A percentile compares a stretch with the other conserved stretches of the same genome.
Evolutionary conservation across 1,284 basidiomycete species (phyloP).

Genomic region (Grifola frondosa): DNA sequence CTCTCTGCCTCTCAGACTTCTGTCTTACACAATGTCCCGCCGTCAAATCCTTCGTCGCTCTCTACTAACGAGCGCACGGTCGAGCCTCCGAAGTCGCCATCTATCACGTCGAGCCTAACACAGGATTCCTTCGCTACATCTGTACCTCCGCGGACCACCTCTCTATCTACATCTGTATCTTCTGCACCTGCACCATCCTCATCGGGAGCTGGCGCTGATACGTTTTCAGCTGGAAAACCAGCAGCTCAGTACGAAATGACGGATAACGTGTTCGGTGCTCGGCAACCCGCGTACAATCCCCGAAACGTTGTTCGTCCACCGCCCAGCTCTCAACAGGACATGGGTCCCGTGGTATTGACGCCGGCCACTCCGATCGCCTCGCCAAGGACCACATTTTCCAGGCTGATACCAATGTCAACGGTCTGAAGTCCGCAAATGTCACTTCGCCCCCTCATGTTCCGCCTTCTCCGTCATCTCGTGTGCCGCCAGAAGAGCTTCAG

Average conservation of each 20-base stretch:
- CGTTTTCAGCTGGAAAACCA: conserved; percentile 3
- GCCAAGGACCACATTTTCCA: not conserved
- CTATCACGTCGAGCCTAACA: conserved; percentile 13
- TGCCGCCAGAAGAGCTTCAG: no score
- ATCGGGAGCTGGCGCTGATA: conserved; percentile 6
- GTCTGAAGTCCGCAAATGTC: conserved; percentile 4
- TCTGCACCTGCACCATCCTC: conserved; percentile 13
- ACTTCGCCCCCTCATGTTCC: conserved; percentile 1
- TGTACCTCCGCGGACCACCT: conserved; percentile 15
- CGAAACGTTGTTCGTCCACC: conserved; percentile 12
- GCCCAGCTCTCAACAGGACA: conserved; percentile 1
- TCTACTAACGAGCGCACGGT: conserved; percentile 5
- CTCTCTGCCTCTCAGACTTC: conserved; percentile 20
- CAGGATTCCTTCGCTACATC: conserved; percentile 11
- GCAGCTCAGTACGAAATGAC: conserved; percentile 10
- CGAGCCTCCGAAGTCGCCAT: conserved; percentile 13
- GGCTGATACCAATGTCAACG: no score
- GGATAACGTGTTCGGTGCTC: conserved; percentile 22
- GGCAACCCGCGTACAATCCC: conserved; percentile 14
- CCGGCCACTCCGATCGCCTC: conserved; percentile 8
- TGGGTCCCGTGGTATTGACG: conserved; percentile 10
- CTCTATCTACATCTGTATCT: conserved; percentile 5
- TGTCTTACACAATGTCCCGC: conserved; percentile 14
- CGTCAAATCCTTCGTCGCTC: conserved; percentile 20
- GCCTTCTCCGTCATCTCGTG: conserved; percentile 8